Base-by-base conservation (phyloP, 768 basidiomycete species). In the Leucocoprinus birnbaumii region DNA sequence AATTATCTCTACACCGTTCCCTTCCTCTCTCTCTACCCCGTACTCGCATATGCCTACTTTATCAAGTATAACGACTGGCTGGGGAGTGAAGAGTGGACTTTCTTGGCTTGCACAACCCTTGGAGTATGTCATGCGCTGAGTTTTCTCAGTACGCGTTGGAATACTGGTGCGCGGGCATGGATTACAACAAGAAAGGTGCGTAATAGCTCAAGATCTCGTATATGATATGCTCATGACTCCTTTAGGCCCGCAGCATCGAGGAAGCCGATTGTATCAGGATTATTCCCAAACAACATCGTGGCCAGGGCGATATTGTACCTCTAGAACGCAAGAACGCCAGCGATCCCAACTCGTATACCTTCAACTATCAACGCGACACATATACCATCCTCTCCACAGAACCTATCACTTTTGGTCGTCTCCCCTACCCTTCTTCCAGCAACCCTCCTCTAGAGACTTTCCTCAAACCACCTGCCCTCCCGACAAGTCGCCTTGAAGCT, bases 21-120 rank as follows among this genome's bases (percentile, higher is more conserved):
- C 0, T 91, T 91, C 63, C 76, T 93, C n/a, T 81, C 79, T 1
- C 73, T 93, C 47, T 94, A 93, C 59, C 91, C 91, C 0, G 67
- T 94, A 26, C 80, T 91, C 26, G 90, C 89, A 22, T 97, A 96
- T 68, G 88, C 94, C 19, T 98, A 98, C 76, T 91, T 87, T 63
- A 69, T 94, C 71, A 87, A 82, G 69, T 97, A 98, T 69, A 91
- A 96, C 63, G 74, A 86, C 58, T 97, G 91, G 89, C 74, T 98
- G 52, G 80, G 86, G 64, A 91, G 90, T 55, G 94, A 96, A 71
- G 96, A 98, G 68, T 98, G 95, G 95, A 96, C 97, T 0, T 99
- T 98, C 67, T 81, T 98, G 19, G 91, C 89, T 35, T 94, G 89
- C 60, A 87, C 95, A 13, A 72, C 84, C 2, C 80, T 99, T 7